A percentile compares a stretch with the other conserved stretches of the same genome.
phyloP scores from a whole-genome alignment of 352 stramenopile genomes.

The Phytophthora fragariae region DNA sequence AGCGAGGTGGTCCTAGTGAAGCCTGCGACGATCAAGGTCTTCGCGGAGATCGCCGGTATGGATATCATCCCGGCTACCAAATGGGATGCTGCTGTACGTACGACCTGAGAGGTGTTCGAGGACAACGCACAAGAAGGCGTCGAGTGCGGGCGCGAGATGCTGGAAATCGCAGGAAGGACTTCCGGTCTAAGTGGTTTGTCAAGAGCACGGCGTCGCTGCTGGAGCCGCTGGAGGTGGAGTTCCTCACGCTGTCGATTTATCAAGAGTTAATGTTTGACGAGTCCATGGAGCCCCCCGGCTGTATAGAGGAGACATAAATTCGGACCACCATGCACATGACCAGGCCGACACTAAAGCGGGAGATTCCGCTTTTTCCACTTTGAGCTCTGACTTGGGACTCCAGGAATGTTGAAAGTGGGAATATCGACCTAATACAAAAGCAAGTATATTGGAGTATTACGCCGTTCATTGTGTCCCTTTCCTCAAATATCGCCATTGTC shows the following conservation, averaged over 20 bases:
- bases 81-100: conserved; percentile 40
- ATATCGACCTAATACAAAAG: too few species aligned
- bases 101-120: conserved; percentile 46
- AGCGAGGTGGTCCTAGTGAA: conserved; percentile 46
- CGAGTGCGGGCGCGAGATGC: conserved; percentile 39
- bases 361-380: too few species aligned
- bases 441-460: too few species aligned
- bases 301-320: conserved; percentile 61
- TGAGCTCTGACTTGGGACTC: too few species aligned
- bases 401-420: too few species aligned
- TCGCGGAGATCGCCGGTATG: conserved; percentile 43
- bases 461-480: too few species aligned
- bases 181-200: conserved; percentile 64
- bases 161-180: conserved; percentile 48
- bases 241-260: conserved; percentile 57
- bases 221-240: conserved; percentile 50
- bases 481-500: too few species aligned
- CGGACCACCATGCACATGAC: conserved; percentile 66
- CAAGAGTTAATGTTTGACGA: conserved; percentile 68
- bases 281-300: conserved; percentile 67
- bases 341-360: too few species aligned
- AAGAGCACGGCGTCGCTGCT: conserved; percentile 43
- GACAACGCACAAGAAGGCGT: conserved; percentile 31
- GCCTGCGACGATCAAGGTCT: conserved; percentile 39
- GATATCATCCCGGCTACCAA: conserved; percentile 47